Conservation (phyloP, 768 basidiomycete genomes). For the Hysterangium stoloniferum region DNA sequence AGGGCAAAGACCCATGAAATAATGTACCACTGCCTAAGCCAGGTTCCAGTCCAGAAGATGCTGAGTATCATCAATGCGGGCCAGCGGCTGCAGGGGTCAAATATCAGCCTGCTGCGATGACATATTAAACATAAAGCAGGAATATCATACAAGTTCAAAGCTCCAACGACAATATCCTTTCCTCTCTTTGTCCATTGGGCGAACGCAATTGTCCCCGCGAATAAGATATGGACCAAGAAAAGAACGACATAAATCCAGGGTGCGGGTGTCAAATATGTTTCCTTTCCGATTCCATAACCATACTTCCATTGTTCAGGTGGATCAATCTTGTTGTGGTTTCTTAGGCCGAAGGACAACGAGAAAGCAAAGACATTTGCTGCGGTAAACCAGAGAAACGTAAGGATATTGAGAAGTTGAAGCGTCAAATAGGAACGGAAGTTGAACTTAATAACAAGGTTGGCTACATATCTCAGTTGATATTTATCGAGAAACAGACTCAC, state of each 20-base stretch:
- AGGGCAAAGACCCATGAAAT: constrained; percentile 10
- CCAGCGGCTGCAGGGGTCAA: constrained; percentile 7
- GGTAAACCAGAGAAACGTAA: constrained; percentile 12
- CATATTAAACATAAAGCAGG: background rate
- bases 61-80: constrained; percentile 13
- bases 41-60: constrained; percentile 13
- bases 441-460: background rate
- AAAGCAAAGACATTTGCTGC: constrained; percentile 14
- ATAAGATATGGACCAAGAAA: constrained; percentile 11
- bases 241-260: constrained; percentile 11
- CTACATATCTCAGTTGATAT: no score
- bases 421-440: constrained; percentile 1
- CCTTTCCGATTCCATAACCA: constrained; percentile 13
- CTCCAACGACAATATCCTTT: constrained; percentile 12
- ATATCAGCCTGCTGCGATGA: background rate
- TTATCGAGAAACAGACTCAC: background rate
- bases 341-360: constrained; percentile 11
- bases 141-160: constrained; percentile 5
- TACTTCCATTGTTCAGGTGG: constrained; percentile 10
- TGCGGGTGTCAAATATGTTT: constrained; percentile 10
- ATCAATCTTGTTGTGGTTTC: constrained; percentile 7
- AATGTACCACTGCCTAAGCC: constrained; percentile 12
- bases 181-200: constrained; percentile 13
- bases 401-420: constrained; percentile 11
- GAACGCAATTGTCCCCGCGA: constrained; percentile 12